Evolutionary conservation across 1,139 yeast species (phyloP), one percentile per base, ranked within the genome.

Genomic region (Yamadazyma taylorii): DNA sequence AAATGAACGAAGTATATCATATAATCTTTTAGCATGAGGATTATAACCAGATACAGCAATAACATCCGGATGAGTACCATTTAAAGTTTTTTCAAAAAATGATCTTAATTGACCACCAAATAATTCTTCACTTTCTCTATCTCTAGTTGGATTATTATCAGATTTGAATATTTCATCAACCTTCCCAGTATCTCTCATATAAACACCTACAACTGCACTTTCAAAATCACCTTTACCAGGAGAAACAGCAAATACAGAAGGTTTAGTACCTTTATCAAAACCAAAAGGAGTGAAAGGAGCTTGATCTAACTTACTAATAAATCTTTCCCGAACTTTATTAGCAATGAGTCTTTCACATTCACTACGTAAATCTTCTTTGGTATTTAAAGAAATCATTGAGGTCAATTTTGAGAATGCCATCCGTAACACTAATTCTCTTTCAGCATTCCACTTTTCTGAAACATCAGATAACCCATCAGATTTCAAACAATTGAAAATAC

Each of bases 231-330:
- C 96, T 60, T 82, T 83, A 50, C 98, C 98, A 47, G 86, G 81
- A 0, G 96, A 78, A 30, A 92, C 56, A 0, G 96, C 80, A 44
- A 94, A 69, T 0, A 89, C 92, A 45, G 86, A 81, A 17, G 98
- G 95, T 39, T 82, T 75, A 5, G 95, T 84, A 30, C 97, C 96
- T 43, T 77, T 73, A 35, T 79, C 86, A 48, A 74, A 84, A 3
- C 86, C 85, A 36, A 75, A 74, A 8, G 97, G 96, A 48, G 85
- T 81, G 61, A 71, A 90, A 17, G 98, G 97, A 2, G 97, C 96
- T 66, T 90, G 97, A 57, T 92, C 94, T 33, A 92, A 72, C 52
- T 81, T 84, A 17, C 75, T 71, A 55, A 80, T 66, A 53, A 92
- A 85, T 26, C 75, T 68, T 35, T 75, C 73, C 48, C 97, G 81